Evolutionary conservation across 139 green algal genomes (phyloP), one percentile per base, ranked within the genome.

Genomic region (Ettlia oleoabundans): DNA sequence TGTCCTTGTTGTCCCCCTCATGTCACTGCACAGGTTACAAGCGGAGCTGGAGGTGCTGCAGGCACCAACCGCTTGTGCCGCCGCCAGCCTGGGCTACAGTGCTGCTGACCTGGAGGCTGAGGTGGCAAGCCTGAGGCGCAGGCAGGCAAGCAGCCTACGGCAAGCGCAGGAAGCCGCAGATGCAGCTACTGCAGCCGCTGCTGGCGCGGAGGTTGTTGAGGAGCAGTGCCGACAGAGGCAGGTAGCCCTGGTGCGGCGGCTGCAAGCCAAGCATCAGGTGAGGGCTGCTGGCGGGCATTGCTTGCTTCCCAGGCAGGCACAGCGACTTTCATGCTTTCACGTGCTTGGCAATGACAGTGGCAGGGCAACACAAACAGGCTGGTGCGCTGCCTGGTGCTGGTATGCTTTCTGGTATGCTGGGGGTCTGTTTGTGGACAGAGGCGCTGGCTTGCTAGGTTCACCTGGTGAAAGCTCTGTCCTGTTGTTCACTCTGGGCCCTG

Each of bases 191-290:
- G 75, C 75, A 22, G 75, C 75, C 2, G 38, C 18, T 3, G 58
- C 41, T 7, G 75, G 58, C 3, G 75, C 75, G 13, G 75, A 58
- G 40, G 75, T 43, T 55, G 75, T 71, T 28, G 15, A 40, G 58
- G 75, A 70, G 75, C 58, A 71, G 75, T 63, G 30, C 1, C 51
- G 13, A n/a, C 26, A 40, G 58, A 55, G 58, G 13, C 75, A 41
- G 38, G 58, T 19, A 0, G 58, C 28, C 2, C 55, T 81, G 58
- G 38, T 40, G 75, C 75, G 40, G 58, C 58, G 75, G 58, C 5
- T 70, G 28, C 38, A 72, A 3, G 75, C 75, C 40, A 81, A 81
- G 75, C 75, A 71, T 38, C 75, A 71, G 55, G 73, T 68, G n/a
- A 30, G 15, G 69, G 9, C 2, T 71, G 13, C 64, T 4, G 28